phyloP scores from a whole-genome alignment of 1,284 basidiomycete genomes.

The Mycena citricolor region DNA sequence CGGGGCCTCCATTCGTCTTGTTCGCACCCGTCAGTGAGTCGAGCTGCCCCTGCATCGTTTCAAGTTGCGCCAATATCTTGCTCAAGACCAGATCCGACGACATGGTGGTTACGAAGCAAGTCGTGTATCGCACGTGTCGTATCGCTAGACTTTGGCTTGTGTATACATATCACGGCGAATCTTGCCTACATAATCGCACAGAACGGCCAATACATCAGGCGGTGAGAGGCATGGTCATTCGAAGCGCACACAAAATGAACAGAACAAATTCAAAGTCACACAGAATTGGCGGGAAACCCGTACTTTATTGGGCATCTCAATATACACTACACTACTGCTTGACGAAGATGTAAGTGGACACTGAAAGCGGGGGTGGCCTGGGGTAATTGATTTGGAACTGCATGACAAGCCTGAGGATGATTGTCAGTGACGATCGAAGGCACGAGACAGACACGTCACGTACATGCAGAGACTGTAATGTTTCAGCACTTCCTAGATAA shows the following conservation, averaged over 20 bases:
- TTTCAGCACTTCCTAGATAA: no score
- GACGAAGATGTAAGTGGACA: background rate
- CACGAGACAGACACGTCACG: no score
- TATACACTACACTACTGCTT: constrained; percentile 3
- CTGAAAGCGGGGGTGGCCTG: constrained; percentile 13
- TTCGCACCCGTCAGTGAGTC: constrained; percentile 21
- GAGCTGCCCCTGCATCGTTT: constrained; percentile 57
- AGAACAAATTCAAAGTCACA: no score
- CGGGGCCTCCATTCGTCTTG: no score
- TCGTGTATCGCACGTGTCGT: constrained; percentile 2
- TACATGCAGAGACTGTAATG: no score
- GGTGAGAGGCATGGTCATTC: no score
- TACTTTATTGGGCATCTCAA: constrained; percentile 5
- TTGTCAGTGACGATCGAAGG: no score
- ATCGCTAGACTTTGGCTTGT: background rate
- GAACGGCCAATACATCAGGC: no score
- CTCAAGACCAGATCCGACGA: constrained; percentile 63
- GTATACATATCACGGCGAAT: background rate
- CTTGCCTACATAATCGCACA: constrained; percentile 1
- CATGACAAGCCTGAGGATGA: no score
- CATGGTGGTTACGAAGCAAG: constrained; percentile 35
- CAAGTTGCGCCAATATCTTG: constrained; percentile 70
- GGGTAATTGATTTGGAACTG: constrained; percentile 22
- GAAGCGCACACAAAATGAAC: no score
- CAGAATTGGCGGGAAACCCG: constrained; percentile 3